Base-by-base conservation (phyloP, 78 protist species). In the Parvularia atlantis region DNA sequence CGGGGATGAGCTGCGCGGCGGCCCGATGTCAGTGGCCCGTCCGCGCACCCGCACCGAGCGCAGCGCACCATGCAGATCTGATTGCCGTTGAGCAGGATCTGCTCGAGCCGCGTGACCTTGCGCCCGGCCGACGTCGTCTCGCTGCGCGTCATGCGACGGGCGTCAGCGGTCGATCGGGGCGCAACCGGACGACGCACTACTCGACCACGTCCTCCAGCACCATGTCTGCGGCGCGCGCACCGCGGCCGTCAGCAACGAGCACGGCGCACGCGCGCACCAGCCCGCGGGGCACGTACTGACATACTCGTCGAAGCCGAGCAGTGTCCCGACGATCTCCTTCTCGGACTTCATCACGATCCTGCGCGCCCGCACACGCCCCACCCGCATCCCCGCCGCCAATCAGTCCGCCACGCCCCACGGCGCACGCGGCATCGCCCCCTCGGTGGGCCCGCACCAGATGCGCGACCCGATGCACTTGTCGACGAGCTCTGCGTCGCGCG, bases 1-100 rank as follows among this genome's bases (percentile, higher is more conserved):
- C n/a, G n/a, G n/a, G n/a, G n/a, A n/a, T n/a, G n/a, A n/a, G n/a
- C n/a, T n/a, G n/a, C n/a, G n/a, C n/a, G n/a, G n/a, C n/a, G n/a
- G n/a, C n/a, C n/a, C n/a, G n/a, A n/a, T n/a, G n/a, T n/a, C n/a
- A n/a, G n/a, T n/a, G n/a, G n/a, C n/a, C n/a, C n/a, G n/a, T n/a
- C n/a, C n/a, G n/a, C n/a, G n/a, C n/a, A n/a, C n/a, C n/a, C n/a
- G n/a, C n/a, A n/a, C n/a, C n/a, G n/a, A n/a, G n/a, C n/a, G n/a
- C n/a, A n/a, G n/a, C n/a, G n/a, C n/a, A 90, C 91, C 75, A 90
- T 46, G 66, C 88, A 78, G 35, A 90, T 78, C 81, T 90, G 84
- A 79, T 90, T 90, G 36, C 95, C 95, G 66, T 90, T 90, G 59
- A 90, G 79, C 35, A 90, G 67, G 28, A 90, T 87, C 56, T 67